Conservation (phyloP, 805 yeast genomes). For the Danielia reshetovae region DNA sequence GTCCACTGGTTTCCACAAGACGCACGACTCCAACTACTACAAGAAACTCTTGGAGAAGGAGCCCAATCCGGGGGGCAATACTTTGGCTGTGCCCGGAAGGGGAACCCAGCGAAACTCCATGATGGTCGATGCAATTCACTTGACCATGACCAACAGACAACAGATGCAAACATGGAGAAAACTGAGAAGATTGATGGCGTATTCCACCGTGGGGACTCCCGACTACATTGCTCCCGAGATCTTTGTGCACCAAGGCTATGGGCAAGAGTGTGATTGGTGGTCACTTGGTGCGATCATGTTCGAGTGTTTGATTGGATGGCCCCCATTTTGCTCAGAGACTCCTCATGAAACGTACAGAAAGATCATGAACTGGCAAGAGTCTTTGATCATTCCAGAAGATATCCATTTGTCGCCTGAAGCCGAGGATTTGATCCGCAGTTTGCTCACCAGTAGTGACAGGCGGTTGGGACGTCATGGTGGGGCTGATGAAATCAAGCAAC, state of each 20-base stretch:
- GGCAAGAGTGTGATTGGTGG: constrained; percentile 99
- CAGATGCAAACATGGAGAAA: constrained; percentile 97
- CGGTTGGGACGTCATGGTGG: constrained; percentile 88
- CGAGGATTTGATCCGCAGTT: constrained; percentile 76
- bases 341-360: constrained; percentile 92
- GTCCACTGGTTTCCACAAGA: constrained; percentile 88
- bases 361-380: constrained; percentile 87
- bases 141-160: constrained; percentile 92
- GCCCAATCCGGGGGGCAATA: constrained; percentile 29
- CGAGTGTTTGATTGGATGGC: constrained; percentile 96
- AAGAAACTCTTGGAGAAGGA: constrained; percentile 71
- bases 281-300: constrained; percentile 94
- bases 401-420: constrained; percentile 85
- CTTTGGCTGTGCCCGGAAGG: constrained; percentile 17
- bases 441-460: constrained; percentile 73
- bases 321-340: constrained; percentile 92
- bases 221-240: constrained; percentile 96
- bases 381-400: constrained; percentile 85
- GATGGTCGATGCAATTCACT: constrained; percentile 90
- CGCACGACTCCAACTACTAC: constrained; percentile 87
- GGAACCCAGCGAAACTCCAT: constrained; percentile 56
- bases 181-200: constrained; percentile 88
- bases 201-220: constrained; percentile 95
- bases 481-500: constrained; percentile 84
- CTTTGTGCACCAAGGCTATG: constrained; percentile 88